Percentiles rank a stretch among this genome's conserved stretches.
Evolutionary conservation across 352 stramenopile species (phyloP).

Genomic region (Phytopythium kandeliae): DNA sequence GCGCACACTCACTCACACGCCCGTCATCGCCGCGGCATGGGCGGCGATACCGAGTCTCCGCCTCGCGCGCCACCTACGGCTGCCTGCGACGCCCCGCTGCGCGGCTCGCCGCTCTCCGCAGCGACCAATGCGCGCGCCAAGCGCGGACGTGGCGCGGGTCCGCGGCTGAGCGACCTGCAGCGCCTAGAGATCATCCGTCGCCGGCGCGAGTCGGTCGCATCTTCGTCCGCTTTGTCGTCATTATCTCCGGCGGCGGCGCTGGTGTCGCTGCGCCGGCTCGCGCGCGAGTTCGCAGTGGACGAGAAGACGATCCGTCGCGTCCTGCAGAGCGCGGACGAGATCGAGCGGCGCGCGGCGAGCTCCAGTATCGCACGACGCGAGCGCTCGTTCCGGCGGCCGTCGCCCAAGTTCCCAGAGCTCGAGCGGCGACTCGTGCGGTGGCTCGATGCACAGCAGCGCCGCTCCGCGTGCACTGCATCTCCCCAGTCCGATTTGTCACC

Average conservation of each 20-base stretch:
- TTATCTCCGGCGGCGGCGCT: no score
- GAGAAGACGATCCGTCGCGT: slow-evolving; percentile 25
- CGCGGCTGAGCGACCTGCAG: slow-evolving; percentile 24
- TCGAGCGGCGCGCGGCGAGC: slow-evolving; percentile 8
- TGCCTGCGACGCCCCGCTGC: no score
- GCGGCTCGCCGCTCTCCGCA: no score
- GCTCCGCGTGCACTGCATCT: no score
- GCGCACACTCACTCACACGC: no score
- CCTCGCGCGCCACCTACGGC: no score
- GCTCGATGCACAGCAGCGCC: slow-evolving; percentile 16
- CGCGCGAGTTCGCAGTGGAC: slow-evolving; percentile 18
- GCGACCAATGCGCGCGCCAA: not conserved
- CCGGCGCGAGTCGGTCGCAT: not conserved
- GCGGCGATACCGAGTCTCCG: no score
- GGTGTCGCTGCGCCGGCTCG: slow-evolving; percentile 14
- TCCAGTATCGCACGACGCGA: slow-evolving; percentile 8
- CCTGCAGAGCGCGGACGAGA: slow-evolving; percentile 11
- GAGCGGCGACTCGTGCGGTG: slow-evolving; percentile 16
- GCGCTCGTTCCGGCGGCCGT: slow-evolving; percentile 8
- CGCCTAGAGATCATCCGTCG: slow-evolving; percentile 22
- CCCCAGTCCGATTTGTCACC: slow-evolving; percentile 17
- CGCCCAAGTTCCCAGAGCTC: slow-evolving; percentile 18
- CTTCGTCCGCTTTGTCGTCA: not conserved
- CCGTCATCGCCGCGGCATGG: no score
- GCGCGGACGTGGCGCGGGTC: slow-evolving; percentile 12